phyloP scores from a whole-genome alignment of 176 grass and related monocot genomes.

The Elaeis guineensis region DNA sequence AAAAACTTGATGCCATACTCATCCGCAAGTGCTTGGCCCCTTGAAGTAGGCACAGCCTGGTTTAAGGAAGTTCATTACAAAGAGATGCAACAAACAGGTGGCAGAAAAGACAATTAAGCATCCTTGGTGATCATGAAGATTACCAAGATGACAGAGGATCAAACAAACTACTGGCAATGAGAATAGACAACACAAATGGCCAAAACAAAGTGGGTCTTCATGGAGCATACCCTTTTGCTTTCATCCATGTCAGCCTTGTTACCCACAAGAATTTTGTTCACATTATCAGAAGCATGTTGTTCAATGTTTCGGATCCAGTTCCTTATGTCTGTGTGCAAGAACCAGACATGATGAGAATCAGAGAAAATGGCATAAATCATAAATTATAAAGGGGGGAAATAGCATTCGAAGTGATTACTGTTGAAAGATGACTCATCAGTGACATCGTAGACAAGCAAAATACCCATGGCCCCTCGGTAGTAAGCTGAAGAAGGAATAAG shows the following conservation, averaged over 20 bases:
- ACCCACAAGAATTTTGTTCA: slow-evolving; percentile 57
- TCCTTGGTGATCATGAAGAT: neutral
- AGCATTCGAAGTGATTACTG: slow-evolving; percentile 8
- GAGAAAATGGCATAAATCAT: neutral
- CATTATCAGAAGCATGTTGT: slow-evolving; percentile 53
- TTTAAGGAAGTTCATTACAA: neutral
- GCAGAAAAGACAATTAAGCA: neutral
- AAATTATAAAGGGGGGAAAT: neutral
- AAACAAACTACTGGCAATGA: neutral
- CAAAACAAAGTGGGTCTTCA: neutral
- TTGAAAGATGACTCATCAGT: slow-evolving; percentile 46
- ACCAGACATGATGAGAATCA: slow-evolving; percentile 5
- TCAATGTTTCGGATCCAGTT: slow-evolving; percentile 53
- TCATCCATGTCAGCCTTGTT: slow-evolving; percentile 68
- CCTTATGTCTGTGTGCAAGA: slow-evolving; percentile 29
- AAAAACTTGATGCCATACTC: slow-evolving; percentile 50
- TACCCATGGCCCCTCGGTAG: slow-evolving; percentile 49
- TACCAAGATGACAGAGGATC: too few relatives aligned
- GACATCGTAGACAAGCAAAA: slow-evolving; percentile 53
- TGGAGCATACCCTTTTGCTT: slow-evolving; percentile 46
- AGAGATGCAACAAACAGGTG: neutral
- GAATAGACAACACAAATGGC: neutral
- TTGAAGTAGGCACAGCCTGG: slow-evolving; percentile 40
- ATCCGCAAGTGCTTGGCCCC: slow-evolving; percentile 45
- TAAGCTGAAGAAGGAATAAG: slow-evolving; percentile 24